Evolutionary conservation across 164 flowering plant species (phyloP).

Genomic region (Aristolochia contorta): DNA sequence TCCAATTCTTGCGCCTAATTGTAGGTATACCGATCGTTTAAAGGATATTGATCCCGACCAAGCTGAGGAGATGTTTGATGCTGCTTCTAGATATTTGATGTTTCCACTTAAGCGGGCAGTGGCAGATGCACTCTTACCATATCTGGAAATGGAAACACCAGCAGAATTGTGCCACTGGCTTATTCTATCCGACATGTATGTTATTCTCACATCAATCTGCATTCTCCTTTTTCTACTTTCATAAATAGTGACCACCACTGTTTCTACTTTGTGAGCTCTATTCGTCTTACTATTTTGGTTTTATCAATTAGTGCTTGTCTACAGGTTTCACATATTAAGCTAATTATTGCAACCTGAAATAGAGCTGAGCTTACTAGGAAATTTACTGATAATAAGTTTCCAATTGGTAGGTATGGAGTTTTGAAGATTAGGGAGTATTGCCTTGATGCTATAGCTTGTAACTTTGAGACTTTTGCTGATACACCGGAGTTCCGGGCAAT

Average conservation of each 20-base stretch:
- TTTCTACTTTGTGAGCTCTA: too few species aligned
- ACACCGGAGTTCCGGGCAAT: slow-evolving; percentile 68
- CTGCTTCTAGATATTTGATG: slow-evolving; percentile 89
- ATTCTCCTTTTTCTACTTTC: not conserved
- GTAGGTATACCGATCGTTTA: slow-evolving; percentile 92
- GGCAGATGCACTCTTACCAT: slow-evolving; percentile 83
- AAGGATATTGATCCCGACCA: slow-evolving; percentile 80
- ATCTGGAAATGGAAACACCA: slow-evolving; percentile 66
- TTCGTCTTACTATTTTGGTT: too few species aligned
- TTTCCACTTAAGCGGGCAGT: slow-evolving; percentile 97
- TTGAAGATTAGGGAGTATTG: slow-evolving; percentile 85
- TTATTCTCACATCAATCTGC: not conserved
- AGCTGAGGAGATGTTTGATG: slow-evolving; percentile 98
- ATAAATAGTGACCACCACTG: too few species aligned
- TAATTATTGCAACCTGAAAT: too few species aligned
- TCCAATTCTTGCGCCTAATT: slow-evolving; percentile 7
- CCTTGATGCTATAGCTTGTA: slow-evolving; percentile 72
- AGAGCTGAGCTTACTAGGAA: too few species aligned
- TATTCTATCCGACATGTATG: slow-evolving; percentile 78
- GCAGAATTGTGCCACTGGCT: slow-evolving; percentile 95
- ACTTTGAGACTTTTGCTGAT: slow-evolving; percentile 92
- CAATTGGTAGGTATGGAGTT: slow-evolving; percentile 70
- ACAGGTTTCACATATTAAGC: too few species aligned
- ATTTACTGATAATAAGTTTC: not conserved
- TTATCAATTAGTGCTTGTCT: too few species aligned